Percentiles rank a stretch among this genome's conserved stretches.
phyloP scores from a whole-genome alignment of 164 flowering plant species.

The Umbellularia californica region DNA sequence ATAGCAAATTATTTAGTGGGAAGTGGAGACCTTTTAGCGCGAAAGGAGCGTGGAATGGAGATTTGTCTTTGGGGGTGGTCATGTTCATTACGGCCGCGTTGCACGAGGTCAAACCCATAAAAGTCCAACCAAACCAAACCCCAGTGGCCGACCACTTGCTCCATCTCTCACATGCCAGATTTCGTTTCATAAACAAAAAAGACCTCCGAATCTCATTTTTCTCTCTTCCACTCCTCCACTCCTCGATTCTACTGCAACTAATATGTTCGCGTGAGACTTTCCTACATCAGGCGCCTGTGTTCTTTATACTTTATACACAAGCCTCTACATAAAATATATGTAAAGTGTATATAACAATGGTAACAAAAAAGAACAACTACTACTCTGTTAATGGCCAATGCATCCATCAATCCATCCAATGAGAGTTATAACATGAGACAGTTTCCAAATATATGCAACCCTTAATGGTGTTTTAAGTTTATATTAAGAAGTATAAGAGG shows the following conservation, averaged over 20 bases:
- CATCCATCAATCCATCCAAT: too few relatives aligned
- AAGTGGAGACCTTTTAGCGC: background rate
- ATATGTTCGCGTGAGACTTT: too few relatives aligned
- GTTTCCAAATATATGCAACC: background rate
- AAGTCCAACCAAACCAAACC: constrained; percentile 18
- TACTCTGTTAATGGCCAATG: too few relatives aligned
- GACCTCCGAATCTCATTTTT: background rate
- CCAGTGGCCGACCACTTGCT: constrained; percentile 52
- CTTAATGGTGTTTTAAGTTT: too few relatives aligned
- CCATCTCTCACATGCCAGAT: constrained; percentile 36
- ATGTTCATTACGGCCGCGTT: constrained; percentile 13
- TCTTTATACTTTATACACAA: too few relatives aligned
- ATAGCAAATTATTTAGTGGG: too few relatives aligned
- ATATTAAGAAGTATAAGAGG: background rate
- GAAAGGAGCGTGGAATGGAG: background rate
- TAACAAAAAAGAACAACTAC: too few relatives aligned
- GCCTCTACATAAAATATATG: too few relatives aligned
- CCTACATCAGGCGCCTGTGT: too few relatives aligned
- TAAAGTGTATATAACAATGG: too few relatives aligned
- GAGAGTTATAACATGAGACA: background rate
- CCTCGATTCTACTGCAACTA: background rate
- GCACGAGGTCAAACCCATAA: constrained; percentile 44
- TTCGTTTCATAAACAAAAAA: background rate
- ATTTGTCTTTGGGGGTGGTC: background rate
- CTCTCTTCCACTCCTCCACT: background rate